Conservation (phyloP, 345 rosid genomes). For the Eucalyptus albens region DNA sequence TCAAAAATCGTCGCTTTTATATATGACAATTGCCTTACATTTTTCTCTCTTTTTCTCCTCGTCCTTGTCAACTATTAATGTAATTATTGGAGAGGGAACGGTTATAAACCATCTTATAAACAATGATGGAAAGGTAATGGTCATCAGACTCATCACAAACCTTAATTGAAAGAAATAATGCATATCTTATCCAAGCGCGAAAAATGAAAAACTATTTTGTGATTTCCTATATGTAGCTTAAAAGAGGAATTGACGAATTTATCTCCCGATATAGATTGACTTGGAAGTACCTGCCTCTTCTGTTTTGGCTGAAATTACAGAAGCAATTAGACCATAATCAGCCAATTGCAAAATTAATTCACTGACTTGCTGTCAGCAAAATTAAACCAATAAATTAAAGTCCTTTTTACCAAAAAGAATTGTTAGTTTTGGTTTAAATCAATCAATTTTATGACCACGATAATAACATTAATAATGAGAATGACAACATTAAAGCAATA, state of each 20-base stretch:
- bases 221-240: background rate
- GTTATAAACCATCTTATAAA: background rate
- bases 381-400: background rate
- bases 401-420: background rate
- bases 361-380: background rate
- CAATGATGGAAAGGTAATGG: background rate
- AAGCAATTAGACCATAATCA: background rate
- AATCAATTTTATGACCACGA: background rate
- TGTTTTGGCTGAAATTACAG: background rate
- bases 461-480: too few species aligned
- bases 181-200: background rate
- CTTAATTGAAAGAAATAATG: background rate
- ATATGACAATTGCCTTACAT: background rate
- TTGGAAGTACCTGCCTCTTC: background rate
- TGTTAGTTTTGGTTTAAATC: background rate
- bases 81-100: background rate
- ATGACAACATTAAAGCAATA: background rate
- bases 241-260: background rate
- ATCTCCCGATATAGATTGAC: background rate
- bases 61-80: background rate
- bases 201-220: background rate
- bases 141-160: background rate
- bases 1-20: accelerated
- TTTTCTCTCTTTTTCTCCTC: background rate
- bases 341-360: background rate